Conservation (phyloP, 2,329 filamentous ascomycete genomes). For the Talaromyces albobiverticillius region DNA sequence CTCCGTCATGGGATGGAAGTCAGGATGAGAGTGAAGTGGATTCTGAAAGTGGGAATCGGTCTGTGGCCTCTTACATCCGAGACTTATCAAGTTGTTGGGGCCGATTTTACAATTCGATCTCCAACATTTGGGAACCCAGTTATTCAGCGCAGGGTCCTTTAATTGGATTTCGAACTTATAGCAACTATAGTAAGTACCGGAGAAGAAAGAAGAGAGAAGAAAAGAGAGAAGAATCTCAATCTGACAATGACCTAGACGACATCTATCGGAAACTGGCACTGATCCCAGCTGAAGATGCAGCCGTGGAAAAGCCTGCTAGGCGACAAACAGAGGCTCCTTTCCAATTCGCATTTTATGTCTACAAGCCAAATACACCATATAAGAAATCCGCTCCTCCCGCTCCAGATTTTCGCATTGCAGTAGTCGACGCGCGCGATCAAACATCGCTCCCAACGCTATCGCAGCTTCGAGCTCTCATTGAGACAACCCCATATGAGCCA, state of each 20-base stretch:
- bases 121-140: not conserved
- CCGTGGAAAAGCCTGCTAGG: conserved; percentile 23
- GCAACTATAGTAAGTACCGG: conserved; percentile 46
- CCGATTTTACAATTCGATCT: conserved; percentile 10
- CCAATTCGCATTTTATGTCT: conserved; percentile 75
- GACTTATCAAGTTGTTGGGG: conserved; percentile 26
- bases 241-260: conserved; percentile 48
- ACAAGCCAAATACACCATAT: conserved; percentile 70
- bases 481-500: conserved; percentile 68
- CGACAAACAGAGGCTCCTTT: conserved; percentile 53
- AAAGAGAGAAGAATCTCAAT: too few relatives aligned
- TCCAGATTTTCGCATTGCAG: conserved; percentile 81
- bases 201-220: not conserved
- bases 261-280: conserved; percentile 76
- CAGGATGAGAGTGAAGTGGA: conserved; percentile 31
- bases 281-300: conserved; percentile 67
- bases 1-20: conserved; percentile 48
- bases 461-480: conserved; percentile 69
- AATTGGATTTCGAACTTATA: conserved; percentile 52
- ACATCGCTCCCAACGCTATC: conserved; percentile 69
- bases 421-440: conserved; percentile 68
- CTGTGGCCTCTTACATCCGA: conserved; percentile 9
- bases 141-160: conserved; percentile 45
- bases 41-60: conserved; percentile 10
- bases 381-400: conserved; percentile 73